Conservation (phyloP, 139 green algal species). For the Chlamydomonas applanata region DNA sequence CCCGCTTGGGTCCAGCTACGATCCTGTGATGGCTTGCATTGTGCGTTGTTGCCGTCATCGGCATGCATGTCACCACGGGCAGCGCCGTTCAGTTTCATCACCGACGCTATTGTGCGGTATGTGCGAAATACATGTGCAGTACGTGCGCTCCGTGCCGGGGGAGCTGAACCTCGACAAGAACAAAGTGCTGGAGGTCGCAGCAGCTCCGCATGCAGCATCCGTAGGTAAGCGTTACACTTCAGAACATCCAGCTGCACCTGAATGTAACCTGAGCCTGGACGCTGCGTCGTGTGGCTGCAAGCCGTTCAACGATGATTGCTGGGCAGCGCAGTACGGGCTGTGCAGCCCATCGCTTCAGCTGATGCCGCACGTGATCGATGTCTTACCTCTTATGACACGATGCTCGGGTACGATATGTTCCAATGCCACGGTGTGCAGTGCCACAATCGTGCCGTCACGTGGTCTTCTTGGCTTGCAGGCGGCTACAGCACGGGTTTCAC, state of each 20-base stretch:
- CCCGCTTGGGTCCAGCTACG: no score
- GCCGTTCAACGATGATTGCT: neutral
- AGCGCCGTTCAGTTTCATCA: no score
- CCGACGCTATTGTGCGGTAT: no score
- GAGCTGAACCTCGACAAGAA: conserved; percentile 88
- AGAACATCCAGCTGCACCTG: neutral
- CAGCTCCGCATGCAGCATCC: conserved; percentile 22
- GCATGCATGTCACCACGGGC: no score
- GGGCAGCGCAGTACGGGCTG: neutral
- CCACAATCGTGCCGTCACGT: no score
- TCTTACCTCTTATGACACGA: no score
- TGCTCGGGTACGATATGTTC: no score
- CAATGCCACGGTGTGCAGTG: no score
- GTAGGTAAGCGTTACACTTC: neutral
- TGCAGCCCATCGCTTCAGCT: neutral
- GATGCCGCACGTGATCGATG: no score
- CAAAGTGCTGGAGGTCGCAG: conserved; percentile 64
- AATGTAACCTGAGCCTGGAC: neutral
- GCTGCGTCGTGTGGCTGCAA: neutral
- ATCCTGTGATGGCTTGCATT: no score
- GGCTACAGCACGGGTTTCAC: conserved; percentile 23
- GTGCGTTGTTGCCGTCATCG: no score
- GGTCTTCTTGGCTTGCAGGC: conserved; percentile 14
- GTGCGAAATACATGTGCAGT: conserved; percentile 17
- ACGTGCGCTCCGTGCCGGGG: conserved; percentile 73